Percentiles rank a stretch among this genome's conserved stretches.
phyloP scores from a whole-genome alignment of 495 filamentous ascomycete species.

The Trichoderma parareesei region DNA sequence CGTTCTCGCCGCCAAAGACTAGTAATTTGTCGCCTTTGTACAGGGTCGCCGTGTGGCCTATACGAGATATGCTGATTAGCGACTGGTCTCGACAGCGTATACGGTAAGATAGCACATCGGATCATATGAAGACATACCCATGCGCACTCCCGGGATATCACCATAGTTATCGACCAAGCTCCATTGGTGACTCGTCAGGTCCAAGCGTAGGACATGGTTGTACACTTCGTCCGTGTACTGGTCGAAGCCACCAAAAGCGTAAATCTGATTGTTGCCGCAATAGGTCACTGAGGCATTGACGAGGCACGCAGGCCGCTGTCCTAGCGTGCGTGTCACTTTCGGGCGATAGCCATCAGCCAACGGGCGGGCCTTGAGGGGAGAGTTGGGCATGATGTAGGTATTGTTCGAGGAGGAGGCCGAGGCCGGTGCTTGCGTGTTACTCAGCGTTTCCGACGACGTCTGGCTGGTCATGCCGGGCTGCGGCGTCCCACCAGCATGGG shows the following conservation, averaged over 20 bases:
- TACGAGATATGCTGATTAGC: constrained; percentile 24
- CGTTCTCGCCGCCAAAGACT: constrained; percentile 96
- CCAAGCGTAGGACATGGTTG: constrained; percentile 87
- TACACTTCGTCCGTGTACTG: constrained; percentile 99
- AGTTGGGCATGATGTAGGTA: constrained; percentile 79
- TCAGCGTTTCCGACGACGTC: constrained; percentile 19
- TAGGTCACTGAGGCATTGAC: constrained; percentile 98
- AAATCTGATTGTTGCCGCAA: constrained; percentile 90
- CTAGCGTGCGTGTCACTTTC: constrained; percentile 68
- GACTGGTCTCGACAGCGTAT: background rate
- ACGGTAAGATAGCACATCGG: background rate
- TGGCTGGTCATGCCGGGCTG: constrained; percentile 10
- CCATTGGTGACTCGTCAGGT: constrained; percentile 83
- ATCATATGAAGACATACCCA: constrained; percentile 74
- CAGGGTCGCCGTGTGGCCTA: constrained; percentile 85
- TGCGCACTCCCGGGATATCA: constrained; percentile 93
- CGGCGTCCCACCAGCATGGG: constrained; percentile 13
- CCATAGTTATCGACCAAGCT: constrained; percentile 96
- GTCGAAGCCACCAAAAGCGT: constrained; percentile 98
- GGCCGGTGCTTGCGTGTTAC: constrained; percentile 33
- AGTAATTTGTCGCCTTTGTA: constrained; percentile 91
- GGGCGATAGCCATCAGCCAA: constrained; percentile 68
- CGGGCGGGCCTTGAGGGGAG: constrained; percentile 55
- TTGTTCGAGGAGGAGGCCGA: constrained; percentile 55
- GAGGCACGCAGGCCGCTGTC: constrained; percentile 85